A percentile compares a stretch with the other conserved stretches of the same genome.
Evolutionary conservation across 2,329 filamentous ascomycete genomes (phyloP).

Genomic region (Microascus cirrosus): DNA sequence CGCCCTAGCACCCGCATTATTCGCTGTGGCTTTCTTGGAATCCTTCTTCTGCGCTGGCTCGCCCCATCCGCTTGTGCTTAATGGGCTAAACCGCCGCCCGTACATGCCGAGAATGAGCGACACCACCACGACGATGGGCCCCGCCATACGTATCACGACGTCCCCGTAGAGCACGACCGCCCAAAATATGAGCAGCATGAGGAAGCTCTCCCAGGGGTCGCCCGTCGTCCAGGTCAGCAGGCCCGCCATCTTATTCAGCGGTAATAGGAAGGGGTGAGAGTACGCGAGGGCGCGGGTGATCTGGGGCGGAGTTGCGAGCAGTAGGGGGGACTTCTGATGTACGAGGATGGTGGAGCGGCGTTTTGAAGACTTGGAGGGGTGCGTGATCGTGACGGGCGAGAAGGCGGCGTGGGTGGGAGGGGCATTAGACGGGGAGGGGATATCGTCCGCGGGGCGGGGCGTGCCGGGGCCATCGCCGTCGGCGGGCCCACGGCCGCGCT

Average conservation of each 20-base stretch:
- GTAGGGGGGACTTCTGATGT: slow-evolving; percentile 87
- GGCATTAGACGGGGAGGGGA: slow-evolving; percentile 20
- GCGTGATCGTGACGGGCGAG: slow-evolving; percentile 66
- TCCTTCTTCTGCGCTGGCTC: slow-evolving; percentile 27
- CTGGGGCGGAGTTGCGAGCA: slow-evolving; percentile 88
- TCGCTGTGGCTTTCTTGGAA: slow-evolving; percentile 13
- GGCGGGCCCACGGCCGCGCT: slow-evolving; percentile 4
- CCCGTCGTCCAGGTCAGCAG: slow-evolving; percentile 87
- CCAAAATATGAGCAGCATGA: slow-evolving; percentile 81
- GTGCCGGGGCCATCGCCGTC: slow-evolving; percentile 6
- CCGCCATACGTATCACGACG: slow-evolving; percentile 66
- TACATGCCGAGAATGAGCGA: slow-evolving; percentile 88
- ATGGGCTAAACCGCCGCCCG: slow-evolving; percentile 73
- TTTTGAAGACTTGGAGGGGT: slow-evolving; percentile 32
- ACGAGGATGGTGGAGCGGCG: slow-evolving; percentile 87
- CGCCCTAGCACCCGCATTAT: slow-evolving; percentile 1
- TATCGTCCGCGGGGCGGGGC: slow-evolving; percentile 4
- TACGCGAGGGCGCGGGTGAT: slow-evolving; percentile 91
- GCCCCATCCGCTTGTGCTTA: slow-evolving; percentile 72
- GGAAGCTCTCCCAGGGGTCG: slow-evolving; percentile 94
- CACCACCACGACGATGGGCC: slow-evolving; percentile 71
- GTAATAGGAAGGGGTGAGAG: slow-evolving; percentile 86
- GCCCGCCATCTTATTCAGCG: slow-evolving; percentile 75
- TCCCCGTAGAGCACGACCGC: slow-evolving; percentile 77
- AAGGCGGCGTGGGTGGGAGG: slow-evolving; percentile 79